Evolutionary conservation across 1,284 basidiomycete genomes (phyloP), one percentile per base, ranked within the genome.

Genomic region (Ustilago loliicola): DNA sequence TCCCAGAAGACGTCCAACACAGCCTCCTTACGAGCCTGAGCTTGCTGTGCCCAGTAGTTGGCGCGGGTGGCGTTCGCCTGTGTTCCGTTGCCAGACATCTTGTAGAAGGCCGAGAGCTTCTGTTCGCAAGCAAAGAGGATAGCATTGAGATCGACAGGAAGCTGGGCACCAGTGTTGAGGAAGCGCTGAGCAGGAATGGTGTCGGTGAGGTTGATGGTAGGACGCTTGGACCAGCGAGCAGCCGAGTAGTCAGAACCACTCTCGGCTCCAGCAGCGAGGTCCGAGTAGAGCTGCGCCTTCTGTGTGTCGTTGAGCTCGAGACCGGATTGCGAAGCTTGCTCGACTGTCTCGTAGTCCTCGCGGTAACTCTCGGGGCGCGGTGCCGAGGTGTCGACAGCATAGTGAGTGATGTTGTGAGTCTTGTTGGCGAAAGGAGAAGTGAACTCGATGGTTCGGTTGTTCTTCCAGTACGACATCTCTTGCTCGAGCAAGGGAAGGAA

Each of bases 1-100:
- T 96, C 93, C 95, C 95, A 97, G 86, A 91, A 89, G 15, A 98
- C 89, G 84, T 97, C 95, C 48, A 96, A 88, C 67, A 97, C 91
- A 0, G 91, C 94, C 1, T 87, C 88, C 64, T 90, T 90, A 51
- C 94, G 88, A 5, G 87, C 87, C 0, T 88, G 84, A 0, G 94
- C 93, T 13, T 89, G 88, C 45, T 87, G 80, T n/a, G 87, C 88
- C 84, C 95, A 93, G 47, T 88, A 87, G 2, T 88, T 83, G 2
- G 90, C 89, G 27, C 78, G 77, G 0, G 75, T 79, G 3, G 52
- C 74, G 55, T 68, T 77, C 54, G 59, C 76, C 86, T 88, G 61
- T 11, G 51, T 61, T 77, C 47, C 83, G 61, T 55, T 88, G 88
- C 32, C 89, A 80, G 2, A 93, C 92, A 50, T 95, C 88, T 86